Percentiles rank a stretch among this genome's conserved stretches.
Conservation (phyloP, 2,329 filamentous ascomycete genomes). For the Colletotrichum sansevieriae region DNA sequence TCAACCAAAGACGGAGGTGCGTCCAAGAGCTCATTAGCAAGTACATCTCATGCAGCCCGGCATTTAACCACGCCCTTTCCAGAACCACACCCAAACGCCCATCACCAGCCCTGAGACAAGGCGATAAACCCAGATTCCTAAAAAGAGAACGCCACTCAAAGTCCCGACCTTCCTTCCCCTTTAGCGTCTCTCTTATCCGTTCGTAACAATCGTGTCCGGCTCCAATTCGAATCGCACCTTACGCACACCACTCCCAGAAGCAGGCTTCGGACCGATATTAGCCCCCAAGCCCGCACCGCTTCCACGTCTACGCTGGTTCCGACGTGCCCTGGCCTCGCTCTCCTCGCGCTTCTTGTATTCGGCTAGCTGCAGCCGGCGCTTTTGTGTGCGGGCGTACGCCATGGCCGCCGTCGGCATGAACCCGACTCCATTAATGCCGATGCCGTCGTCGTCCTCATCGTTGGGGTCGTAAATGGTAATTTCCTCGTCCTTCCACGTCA, state of each 20-base stretch:
- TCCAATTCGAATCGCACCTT: constrained; percentile 59
- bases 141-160: not conserved
- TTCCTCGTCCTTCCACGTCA: constrained; percentile 77
- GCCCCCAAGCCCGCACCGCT: constrained; percentile 44
- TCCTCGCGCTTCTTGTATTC: constrained; percentile 74
- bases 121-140: not conserved
- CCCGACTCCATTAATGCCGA: constrained; percentile 76
- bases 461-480: constrained; percentile 76
- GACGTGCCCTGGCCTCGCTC: constrained; percentile 68
- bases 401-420: constrained; percentile 74
- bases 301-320: constrained; percentile 64
- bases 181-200: constrained; percentile 9
- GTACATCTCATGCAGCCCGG: constrained; percentile 11
- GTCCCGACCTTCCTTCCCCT: not conserved
- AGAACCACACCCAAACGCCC: constrained; percentile 14
- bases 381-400: constrained; percentile 68
- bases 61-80: constrained; percentile 8
- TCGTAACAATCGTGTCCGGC: constrained; percentile 33
- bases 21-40: constrained; percentile 1
- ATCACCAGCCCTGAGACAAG: not conserved
- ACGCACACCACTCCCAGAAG: constrained; percentile 46
- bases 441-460: constrained; percentile 76
- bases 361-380: constrained; percentile 70
- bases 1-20: constrained; percentile 16
- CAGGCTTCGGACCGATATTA: constrained; percentile 39